A percentile compares a stretch with the other conserved stretches of the same genome.
phyloP scores from a whole-genome alignment of 306 rosid species.

The Cotoneaster glaucophyllus region DNA sequence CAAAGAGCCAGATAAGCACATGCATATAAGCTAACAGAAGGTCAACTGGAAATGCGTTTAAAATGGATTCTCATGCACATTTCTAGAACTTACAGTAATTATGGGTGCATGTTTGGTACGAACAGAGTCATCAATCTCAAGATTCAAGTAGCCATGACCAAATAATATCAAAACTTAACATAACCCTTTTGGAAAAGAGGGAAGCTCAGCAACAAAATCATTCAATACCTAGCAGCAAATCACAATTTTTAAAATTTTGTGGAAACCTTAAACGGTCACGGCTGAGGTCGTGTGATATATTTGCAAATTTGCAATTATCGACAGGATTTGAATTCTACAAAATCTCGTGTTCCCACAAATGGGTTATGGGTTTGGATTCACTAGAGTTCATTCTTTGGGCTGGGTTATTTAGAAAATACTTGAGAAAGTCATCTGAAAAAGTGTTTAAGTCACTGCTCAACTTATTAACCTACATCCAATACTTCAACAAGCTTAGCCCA shows the following conservation, averaged over 20 bases:
- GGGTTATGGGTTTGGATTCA: not conserved
- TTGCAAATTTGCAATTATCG: not conserved
- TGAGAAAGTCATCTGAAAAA: not conserved
- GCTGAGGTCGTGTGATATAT: not conserved
- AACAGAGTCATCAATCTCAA: not conserved
- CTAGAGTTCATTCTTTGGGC: not conserved
- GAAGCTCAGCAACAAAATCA: not conserved
- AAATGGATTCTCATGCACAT: constrained; percentile 2
- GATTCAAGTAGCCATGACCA: not conserved
- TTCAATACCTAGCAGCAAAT: not conserved
- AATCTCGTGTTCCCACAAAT: not conserved
- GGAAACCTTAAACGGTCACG: not conserved
- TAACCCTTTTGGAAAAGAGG: not conserved
- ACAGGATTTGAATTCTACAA: not conserved
- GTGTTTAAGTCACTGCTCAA: not conserved
- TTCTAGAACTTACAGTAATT: not conserved
- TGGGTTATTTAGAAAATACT: not conserved
- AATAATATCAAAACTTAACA: not conserved
- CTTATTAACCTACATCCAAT: not conserved
- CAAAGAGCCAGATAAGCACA: not conserved
- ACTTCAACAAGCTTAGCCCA: not conserved
- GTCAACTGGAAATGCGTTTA: not conserved
- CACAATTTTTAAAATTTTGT: not conserved
- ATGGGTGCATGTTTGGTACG: not conserved
- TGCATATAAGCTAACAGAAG: not conserved